Evolutionary conservation across 2,329 filamentous ascomycete species (phyloP), one percentile per base, ranked within the genome.

Genomic region (Ophiostoma ips): DNA sequence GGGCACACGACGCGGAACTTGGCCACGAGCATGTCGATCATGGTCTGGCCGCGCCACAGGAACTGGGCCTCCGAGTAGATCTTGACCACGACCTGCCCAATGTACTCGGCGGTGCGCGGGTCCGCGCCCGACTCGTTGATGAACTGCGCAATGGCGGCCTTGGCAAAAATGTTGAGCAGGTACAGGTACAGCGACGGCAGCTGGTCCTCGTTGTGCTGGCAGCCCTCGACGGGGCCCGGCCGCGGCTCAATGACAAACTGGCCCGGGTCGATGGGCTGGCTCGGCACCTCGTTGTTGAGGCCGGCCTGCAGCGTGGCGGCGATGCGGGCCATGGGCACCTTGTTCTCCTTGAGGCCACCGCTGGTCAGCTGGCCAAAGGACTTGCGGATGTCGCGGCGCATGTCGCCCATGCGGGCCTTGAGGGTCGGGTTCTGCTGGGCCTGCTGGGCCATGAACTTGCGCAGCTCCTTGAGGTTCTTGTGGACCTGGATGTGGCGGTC

Each of bases 1-100:
- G 92, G 90, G 59, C 87, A 94, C 3, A 78, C 72, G 15, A 84
- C 72, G 53, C 88, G 80, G 59, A 86, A 84, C 64, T 96, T 95
- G 50, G 89, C 83, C 59, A 88, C 75, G 5, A 92, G 65, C 47
- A 92, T 81, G 60, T 89, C 84, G 50, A 85, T 81, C 55, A 92
- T 70, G 0, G 79, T 72, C 41, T 72, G 66, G n/a, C 77, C 80
- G 46, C 79, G 73, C 71, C 78, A 82, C 46, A 72, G 67, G 58
- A 84, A 81, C 5, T 74, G 69, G 1, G 74, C 68, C 43, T 76
- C 71, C 1, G 83, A 79, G 60, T 89, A 87, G 21, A 87, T 72
- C 53, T 78, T 75, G 10, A 80, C 82, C 0, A 79, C 72, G 10
- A 85, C 68, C 16, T 87, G 73, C 28, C 85, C 86, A 34, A 90